Evolutionary conservation across 2,329 filamentous ascomycete species (phyloP).

Genomic region (Talaromyces sp.): DNA sequence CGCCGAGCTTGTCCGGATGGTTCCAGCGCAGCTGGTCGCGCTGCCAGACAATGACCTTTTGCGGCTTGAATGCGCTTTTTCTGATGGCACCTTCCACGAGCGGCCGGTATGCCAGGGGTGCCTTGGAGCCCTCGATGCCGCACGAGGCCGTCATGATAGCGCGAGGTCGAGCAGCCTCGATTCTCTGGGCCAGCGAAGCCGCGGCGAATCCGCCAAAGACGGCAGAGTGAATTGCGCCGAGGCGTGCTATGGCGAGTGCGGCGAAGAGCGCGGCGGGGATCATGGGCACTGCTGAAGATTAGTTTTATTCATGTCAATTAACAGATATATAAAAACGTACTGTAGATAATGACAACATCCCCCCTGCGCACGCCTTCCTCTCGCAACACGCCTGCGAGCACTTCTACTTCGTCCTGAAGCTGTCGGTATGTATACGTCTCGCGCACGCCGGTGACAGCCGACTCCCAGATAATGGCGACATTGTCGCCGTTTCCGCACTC

Average conservation of each 20-base stretch:
- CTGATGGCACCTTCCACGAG: slow-evolving; percentile 70
- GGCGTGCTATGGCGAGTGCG: slow-evolving; percentile 72
- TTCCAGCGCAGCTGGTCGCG: slow-evolving; percentile 72
- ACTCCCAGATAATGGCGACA: slow-evolving; percentile 81
- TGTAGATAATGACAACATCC: slow-evolving; percentile 87
- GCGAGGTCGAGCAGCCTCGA: slow-evolving; percentile 73
- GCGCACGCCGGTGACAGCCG: slow-evolving; percentile 72
- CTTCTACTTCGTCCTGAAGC: slow-evolving; percentile 74
- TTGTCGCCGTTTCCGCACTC: slow-evolving; percentile 66
- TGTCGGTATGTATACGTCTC: slow-evolving; percentile 69
- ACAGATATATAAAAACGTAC: slow-evolving; percentile 41
- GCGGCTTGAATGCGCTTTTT: slow-evolving; percentile 66
- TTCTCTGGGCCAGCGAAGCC: slow-evolving; percentile 75
- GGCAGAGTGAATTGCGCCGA: slow-evolving; percentile 85
- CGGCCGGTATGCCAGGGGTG: slow-evolving; percentile 69
- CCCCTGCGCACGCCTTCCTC: slow-evolving; percentile 79
- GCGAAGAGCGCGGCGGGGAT: slow-evolving; percentile 84
- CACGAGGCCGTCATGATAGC: slow-evolving; percentile 85
- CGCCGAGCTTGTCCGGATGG: slow-evolving; percentile 58
- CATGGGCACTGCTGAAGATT: slow-evolving; percentile 70
- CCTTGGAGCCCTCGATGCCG: slow-evolving; percentile 82
- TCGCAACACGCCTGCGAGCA: slow-evolving; percentile 72
- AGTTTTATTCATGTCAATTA: too few relatives aligned
- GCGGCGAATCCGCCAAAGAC: slow-evolving; percentile 92
- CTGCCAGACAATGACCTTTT: slow-evolving; percentile 76